A percentile compares a stretch with the other conserved stretches of the same genome.
Evolutionary conservation across 352 stramenopile genomes (phyloP).

Genomic region (Phytophthora tubulina): DNA sequence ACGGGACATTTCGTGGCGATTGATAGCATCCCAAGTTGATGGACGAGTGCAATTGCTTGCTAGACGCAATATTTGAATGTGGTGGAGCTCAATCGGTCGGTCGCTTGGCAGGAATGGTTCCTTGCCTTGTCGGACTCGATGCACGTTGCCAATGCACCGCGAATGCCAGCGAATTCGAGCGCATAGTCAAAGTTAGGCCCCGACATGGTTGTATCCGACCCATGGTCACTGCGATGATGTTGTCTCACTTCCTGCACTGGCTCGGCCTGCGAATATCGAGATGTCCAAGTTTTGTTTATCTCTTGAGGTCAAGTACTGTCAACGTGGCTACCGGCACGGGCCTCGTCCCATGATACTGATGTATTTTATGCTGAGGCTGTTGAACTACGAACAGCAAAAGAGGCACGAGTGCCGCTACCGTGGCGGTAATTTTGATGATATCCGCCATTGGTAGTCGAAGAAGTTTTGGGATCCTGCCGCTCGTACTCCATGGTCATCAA

Average conservation of each 20-base stretch:
- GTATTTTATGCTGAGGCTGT: background rate
- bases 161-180: conserved; percentile 15
- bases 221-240: background rate
- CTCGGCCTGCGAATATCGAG: background rate
- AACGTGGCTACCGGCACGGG: background rate
- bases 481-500: conserved; percentile 75
- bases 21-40: background rate
- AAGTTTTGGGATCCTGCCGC: conserved; percentile 19
- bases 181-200: conserved; percentile 24
- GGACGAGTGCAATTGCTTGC: conserved; percentile 1
- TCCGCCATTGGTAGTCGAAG: conserved; percentile 11
- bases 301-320: conserved; percentile 16
- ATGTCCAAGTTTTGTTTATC: background rate
- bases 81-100: too few species aligned
- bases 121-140: conserved; percentile 26
- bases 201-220: background rate
- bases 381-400: conserved; percentile 20
- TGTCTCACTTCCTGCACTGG: background rate
- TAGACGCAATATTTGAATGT: too few species aligned
- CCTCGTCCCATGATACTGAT: background rate
- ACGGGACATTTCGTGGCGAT: conserved; percentile 59
- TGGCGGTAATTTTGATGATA: conserved; percentile 27
- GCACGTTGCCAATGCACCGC: conserved; percentile 8
- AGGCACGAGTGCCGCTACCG: conserved; percentile 3
- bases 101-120: conserved; percentile 18